phyloP scores from a whole-genome alignment of 495 filamentous ascomycete genomes.

The Aspergillus ellipticus region DNA sequence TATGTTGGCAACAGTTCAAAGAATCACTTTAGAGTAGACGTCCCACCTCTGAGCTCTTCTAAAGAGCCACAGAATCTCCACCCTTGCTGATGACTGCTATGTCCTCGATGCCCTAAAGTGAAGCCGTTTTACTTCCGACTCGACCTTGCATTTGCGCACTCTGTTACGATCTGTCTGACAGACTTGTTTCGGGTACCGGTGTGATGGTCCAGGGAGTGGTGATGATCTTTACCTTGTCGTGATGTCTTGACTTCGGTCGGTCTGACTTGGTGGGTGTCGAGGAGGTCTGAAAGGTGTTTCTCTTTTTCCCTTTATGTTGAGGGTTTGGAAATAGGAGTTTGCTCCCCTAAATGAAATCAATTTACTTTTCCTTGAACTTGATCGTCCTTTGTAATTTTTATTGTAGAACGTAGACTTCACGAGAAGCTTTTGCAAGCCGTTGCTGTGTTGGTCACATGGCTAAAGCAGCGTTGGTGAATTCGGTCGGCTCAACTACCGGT shows the following conservation, averaged over 20 bases:
- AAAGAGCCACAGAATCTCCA: conserved; percentile 69
- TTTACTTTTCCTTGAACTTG: too few relatives aligned
- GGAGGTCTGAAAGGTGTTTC: conserved; percentile 64
- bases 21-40: conserved; percentile 92
- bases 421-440: too few relatives aligned
- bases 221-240: conserved; percentile 68
- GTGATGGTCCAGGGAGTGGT: conserved; percentile 57
- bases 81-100: conserved; percentile 69
- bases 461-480: too few relatives aligned
- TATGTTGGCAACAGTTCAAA: conserved; percentile 55
- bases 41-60: conserved; percentile 73
- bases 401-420: too few relatives aligned
- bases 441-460: too few relatives aligned
- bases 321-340: conserved; percentile 13
- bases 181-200: conserved; percentile 21
- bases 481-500: too few relatives aligned
- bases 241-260: conserved; percentile 61
- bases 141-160: conserved; percentile 37
- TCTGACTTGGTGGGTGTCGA: conserved; percentile 61
- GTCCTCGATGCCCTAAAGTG: conserved; percentile 70
- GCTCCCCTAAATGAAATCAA: too few relatives aligned
- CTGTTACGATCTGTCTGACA: conserved; percentile 18
- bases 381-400: too few relatives aligned
- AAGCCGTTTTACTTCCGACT: conserved; percentile 59
- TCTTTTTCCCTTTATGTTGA: conserved; percentile 26